Percentiles rank a stretch among this genome's conserved stretches.
These are phyloP conservation scores for Cunninghamia lanceolata DNA, from an alignment of 75 land plant genomes.

Conservation along the genomic window DNA sequence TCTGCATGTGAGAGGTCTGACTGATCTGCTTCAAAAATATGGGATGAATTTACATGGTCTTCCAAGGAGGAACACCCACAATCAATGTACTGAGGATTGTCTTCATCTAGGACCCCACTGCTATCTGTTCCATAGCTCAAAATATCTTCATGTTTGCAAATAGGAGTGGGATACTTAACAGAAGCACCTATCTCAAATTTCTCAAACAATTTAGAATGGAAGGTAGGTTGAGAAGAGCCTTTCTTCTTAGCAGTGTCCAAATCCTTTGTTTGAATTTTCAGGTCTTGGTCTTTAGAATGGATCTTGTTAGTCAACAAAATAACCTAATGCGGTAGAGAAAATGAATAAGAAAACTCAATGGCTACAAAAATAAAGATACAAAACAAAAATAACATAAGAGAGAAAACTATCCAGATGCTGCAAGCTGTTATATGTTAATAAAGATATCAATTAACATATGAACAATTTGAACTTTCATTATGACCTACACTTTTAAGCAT, in stretches of 20 bases:
- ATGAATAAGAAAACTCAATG: not conserved
- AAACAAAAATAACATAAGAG: not conserved
- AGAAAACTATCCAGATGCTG: not conserved
- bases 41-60: slow-evolving; percentile 31
- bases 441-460: not conserved
- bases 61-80: slow-evolving; percentile 9
- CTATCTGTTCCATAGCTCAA: slow-evolving; percentile 25
- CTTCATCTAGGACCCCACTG: slow-evolving; percentile 36
- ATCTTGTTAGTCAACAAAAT: slow-evolving; percentile 1
- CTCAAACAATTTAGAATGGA: slow-evolving; percentile 23
- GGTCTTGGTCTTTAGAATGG: not conserved
- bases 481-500: not conserved
- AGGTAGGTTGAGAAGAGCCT: slow-evolving; percentile 1
- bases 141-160: slow-evolving; percentile 36
- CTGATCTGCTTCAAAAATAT: slow-evolving; percentile 22
- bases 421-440: not conserved
- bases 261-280: slow-evolving; percentile 2
- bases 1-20: slow-evolving; percentile 24
- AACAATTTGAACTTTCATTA: not conserved
- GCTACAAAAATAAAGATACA: not conserved
- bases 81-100: slow-evolving; percentile 33
- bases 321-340: slow-evolving; percentile 3
- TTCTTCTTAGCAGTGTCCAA: not conserved
- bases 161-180: not conserved
- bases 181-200: slow-evolving; percentile 11